phyloP scores from a whole-genome alignment of 2,329 filamentous ascomycete genomes.

The Nemania serpens region DNA sequence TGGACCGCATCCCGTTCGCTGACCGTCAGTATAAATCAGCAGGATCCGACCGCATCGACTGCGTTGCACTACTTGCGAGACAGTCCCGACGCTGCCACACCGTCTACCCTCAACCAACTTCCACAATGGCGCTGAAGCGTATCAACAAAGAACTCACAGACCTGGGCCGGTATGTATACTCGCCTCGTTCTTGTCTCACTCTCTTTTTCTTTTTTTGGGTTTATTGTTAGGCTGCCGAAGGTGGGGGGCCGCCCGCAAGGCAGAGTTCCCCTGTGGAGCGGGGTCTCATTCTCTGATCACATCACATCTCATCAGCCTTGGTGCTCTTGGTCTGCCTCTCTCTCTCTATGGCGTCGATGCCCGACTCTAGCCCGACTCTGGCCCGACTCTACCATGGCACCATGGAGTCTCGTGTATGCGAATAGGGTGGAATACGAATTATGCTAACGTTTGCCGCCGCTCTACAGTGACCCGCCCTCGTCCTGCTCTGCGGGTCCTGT shows the following conservation, averaged over 20 bases:
- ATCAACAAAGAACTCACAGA: slow-evolving; percentile 95
- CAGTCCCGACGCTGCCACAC: slow-evolving; percentile 21
- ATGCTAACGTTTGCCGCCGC: slow-evolving; percentile 24
- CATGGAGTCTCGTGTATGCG: background rate
- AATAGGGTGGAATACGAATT: slow-evolving; percentile 13
- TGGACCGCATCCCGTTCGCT: slow-evolving; percentile 10
- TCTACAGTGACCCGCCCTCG: slow-evolving; percentile 87
- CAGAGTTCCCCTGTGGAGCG: slow-evolving; percentile 28
- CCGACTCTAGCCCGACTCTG: background rate
- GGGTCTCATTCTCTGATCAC: slow-evolving; percentile 25
- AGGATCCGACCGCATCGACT: slow-evolving; percentile 20
- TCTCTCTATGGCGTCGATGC: background rate
- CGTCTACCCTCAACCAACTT: slow-evolving; percentile 5
- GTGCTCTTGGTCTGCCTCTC: background rate
- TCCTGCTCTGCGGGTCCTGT: slow-evolving; percentile 97
- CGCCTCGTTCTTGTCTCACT: slow-evolving; percentile 20
- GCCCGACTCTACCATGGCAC: background rate
- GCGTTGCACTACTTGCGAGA: slow-evolving; percentile 27
- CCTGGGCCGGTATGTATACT: slow-evolving; percentile 77
- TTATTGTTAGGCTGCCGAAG: slow-evolving; percentile 30
- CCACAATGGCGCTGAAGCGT: slow-evolving; percentile 83
- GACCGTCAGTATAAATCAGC: slow-evolving; percentile 30
- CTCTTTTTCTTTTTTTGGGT: slow-evolving; percentile 15
- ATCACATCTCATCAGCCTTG: background rate
- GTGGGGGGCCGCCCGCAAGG: slow-evolving; percentile 35